Conservation (phyloP, 805 yeast species). For the Candida lessepsii region DNA sequence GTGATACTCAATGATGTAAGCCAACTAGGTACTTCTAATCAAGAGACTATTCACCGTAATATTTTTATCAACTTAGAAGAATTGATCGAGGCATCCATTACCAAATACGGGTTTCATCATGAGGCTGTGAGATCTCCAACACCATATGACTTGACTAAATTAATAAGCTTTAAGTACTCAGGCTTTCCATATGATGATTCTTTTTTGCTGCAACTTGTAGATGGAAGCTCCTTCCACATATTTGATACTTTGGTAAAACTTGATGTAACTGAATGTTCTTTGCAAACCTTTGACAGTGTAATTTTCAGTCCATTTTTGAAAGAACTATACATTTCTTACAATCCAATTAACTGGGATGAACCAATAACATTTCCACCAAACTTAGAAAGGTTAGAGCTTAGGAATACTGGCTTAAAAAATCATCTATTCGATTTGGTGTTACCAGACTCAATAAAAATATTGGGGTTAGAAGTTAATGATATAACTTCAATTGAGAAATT, state of each 20-base stretch:
- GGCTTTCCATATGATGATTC: neutral
- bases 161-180: slow-evolving; percentile 3
- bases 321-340: slow-evolving; percentile 18
- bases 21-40: neutral
- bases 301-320: slow-evolving; percentile 12
- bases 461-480: slow-evolving; percentile 21
- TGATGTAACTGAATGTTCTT: slow-evolving; percentile 2
- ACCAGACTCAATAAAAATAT: slow-evolving; percentile 15
- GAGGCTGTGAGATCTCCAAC: neutral
- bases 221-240: neutral
- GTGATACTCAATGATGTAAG: slow-evolving; percentile 4
- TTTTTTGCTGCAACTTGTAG: neutral
- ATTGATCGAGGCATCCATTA: neutral
- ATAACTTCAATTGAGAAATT: slow-evolving; percentile 17
- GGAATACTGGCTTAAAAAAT: slow-evolving; percentile 17
- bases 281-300: slow-evolving; percentile 2
- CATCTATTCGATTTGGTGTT: slow-evolving; percentile 13
- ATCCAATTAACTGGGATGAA: slow-evolving; percentile 20
- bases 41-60: neutral
- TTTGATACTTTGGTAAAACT: slow-evolving; percentile 1
- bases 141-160: neutral
- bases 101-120: neutral
- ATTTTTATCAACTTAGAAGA: neutral
- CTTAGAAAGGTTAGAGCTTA: slow-evolving; percentile 15
- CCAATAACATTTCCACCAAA: slow-evolving; percentile 13